These are phyloP conservation scores for Wickerhamiella sorbophila DNA, from an alignment of 805 yeast species.

Conservation along the genomic window DNA sequence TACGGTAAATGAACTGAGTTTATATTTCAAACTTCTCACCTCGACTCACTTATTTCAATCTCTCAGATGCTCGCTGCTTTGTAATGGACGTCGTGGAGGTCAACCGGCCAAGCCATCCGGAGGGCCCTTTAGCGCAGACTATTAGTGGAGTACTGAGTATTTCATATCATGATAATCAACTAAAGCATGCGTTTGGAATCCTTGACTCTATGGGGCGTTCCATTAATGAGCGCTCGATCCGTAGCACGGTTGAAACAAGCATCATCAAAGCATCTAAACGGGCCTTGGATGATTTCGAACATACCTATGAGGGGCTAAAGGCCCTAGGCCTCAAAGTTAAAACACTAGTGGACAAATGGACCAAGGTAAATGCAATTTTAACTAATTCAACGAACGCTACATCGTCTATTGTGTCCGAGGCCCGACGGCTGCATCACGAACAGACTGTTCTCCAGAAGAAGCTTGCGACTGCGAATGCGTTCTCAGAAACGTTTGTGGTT, in stretches of 20 bases:
- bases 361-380: constrained; percentile 16
- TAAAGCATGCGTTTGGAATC: constrained; percentile 14
- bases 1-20: too few species aligned
- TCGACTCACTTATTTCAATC: too few species aligned
- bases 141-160: background rate
- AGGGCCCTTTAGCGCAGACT: constrained; percentile 2
- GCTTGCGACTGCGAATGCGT: constrained; percentile 21
- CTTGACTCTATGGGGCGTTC: constrained; percentile 9
- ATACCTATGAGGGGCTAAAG: constrained; percentile 19
- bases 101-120: background rate
- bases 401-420: constrained; percentile 19
- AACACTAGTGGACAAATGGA: constrained; percentile 10
- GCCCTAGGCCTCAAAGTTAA: constrained; percentile 17
- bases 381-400: constrained; percentile 15
- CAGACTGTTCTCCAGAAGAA: constrained; percentile 15
- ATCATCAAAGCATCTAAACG: constrained; percentile 12
- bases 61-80: too few species aligned
- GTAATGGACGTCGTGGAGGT: background rate
- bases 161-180: background rate
- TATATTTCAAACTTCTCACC: too few species aligned
- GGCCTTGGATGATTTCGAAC: constrained; percentile 21
- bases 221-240: constrained; percentile 10
- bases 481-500: constrained; percentile 47
- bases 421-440: constrained; percentile 18
- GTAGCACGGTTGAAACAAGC: constrained; percentile 10